Conservation (phyloP, 768 basidiomycete species). For the Amanita muscaria region DNA sequence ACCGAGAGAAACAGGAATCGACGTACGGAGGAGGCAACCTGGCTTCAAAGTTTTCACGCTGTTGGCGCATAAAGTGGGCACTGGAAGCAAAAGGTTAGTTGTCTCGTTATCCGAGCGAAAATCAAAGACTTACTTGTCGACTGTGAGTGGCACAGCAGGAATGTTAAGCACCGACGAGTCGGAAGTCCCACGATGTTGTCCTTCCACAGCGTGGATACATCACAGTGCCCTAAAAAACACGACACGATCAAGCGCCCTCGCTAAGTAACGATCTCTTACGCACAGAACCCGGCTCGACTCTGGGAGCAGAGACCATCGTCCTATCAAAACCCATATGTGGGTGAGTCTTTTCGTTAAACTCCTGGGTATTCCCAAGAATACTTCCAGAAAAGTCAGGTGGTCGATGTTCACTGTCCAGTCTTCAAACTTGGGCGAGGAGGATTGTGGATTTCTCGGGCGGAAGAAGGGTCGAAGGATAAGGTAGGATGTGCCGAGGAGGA, state of each 20-base stretch:
- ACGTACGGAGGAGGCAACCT: slow-evolving; percentile 44
- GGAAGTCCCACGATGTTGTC: slow-evolving; percentile 32
- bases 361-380: slow-evolving; percentile 43
- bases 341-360: slow-evolving; percentile 46
- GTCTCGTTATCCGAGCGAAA: too few relatives aligned
- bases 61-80: slow-evolving; percentile 39
- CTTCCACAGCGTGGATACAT: slow-evolving; percentile 50
- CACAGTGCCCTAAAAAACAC: slow-evolving; percentile 53
- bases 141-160: slow-evolving; percentile 42
- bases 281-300: slow-evolving; percentile 53
- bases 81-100: too few relatives aligned
- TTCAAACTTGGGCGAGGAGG: slow-evolving; percentile 30
- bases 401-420: slow-evolving; percentile 53
- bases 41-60: slow-evolving; percentile 34
- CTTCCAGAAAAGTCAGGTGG: slow-evolving; percentile 45
- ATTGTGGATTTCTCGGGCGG: slow-evolving; percentile 23
- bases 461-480: slow-evolving; percentile 62
- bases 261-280: slow-evolving; percentile 9
- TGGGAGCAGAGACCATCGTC: slow-evolving; percentile 52
- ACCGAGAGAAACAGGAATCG: too few relatives aligned
- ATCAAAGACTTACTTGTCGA: slow-evolving; percentile 30
- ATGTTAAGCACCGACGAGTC: slow-evolving; percentile 54
- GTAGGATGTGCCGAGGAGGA: slow-evolving; percentile 50
- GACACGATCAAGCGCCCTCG: too few relatives aligned
- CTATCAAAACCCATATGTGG: slow-evolving; percentile 50